A percentile compares a stretch with the other conserved stretches of the same genome.
These are phyloP conservation scores for Irpex sp. DNA, from an alignment of 1,284 basidiomycete genomes.

Conservation along the genomic window DNA sequence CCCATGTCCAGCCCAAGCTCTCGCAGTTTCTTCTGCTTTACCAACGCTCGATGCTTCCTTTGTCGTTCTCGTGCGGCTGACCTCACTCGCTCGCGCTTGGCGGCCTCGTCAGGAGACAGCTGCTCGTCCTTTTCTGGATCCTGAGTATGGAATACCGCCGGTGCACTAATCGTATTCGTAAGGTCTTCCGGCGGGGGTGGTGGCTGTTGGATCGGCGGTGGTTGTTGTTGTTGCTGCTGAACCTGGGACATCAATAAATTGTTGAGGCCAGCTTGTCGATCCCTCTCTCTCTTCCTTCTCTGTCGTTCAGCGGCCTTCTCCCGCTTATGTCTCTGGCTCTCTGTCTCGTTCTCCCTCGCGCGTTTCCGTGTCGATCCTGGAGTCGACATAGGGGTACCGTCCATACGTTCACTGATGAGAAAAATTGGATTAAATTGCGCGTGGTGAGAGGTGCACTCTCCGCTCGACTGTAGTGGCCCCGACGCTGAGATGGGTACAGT, in stretches of 20 bases:
- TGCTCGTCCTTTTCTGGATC: conserved; percentile 34
- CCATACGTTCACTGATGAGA: conserved; percentile 19
- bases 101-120: conserved; percentile 58
- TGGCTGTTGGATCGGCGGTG: conserved; percentile 19
- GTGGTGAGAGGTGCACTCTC: not conserved
- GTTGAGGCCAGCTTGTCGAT: conserved; percentile 45
- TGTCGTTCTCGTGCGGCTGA: conserved; percentile 73
- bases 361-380: conserved; percentile 43
- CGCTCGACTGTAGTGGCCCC: not conserved
- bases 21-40: conserved; percentile 73
- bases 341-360: conserved; percentile 67
- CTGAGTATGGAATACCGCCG: conserved; percentile 15
- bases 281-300: conserved; percentile 72
- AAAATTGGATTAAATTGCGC: conserved; percentile 19
- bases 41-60: conserved; percentile 70
- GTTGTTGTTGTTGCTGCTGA: conserved; percentile 15
- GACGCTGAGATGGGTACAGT: not conserved
- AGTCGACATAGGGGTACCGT: conserved; percentile 22
- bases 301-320: conserved; percentile 81
- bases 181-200: conserved; percentile 6
- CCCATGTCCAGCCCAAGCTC: conserved; percentile 76
- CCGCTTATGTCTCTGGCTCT: conserved; percentile 64
- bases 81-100: conserved; percentile 63
- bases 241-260: conserved; percentile 27
- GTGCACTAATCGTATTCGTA: conserved; percentile 19